A percentile compares a stretch with the other conserved stretches of the same genome.
Evolutionary conservation across 2,329 filamentous ascomycete species (phyloP).

Genomic region (Arthrobotrys conoides): DNA sequence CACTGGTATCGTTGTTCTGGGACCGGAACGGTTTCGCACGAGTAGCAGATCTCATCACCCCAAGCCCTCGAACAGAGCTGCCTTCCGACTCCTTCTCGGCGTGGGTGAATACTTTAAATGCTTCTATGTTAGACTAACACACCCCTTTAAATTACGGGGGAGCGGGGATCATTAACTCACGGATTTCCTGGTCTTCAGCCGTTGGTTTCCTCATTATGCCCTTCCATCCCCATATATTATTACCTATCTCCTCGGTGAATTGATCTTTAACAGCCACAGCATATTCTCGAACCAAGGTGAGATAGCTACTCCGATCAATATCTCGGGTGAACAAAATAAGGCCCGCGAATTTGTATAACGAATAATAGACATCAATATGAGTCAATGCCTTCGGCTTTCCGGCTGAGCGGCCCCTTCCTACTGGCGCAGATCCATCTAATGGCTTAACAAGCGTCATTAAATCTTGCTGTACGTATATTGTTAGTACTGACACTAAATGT

Average conservation of each 20-base stretch:
- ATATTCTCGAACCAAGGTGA: conserved; percentile 48
- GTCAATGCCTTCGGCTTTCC: conserved; percentile 36
- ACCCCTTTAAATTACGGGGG: neutral
- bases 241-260: conserved; percentile 86
- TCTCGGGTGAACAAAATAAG: conserved; percentile 90
- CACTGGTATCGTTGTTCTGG: conserved; percentile 74
- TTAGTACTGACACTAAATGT: neutral
- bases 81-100: conserved; percentile 90
- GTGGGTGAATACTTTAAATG: conserved; percentile 78
- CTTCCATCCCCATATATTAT: conserved; percentile 84
- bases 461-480: conserved; percentile 39
- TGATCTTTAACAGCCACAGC: conserved; percentile 74
- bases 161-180: conserved; percentile 30
- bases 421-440: conserved; percentile 72
- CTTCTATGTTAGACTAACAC: neutral
- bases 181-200: conserved; percentile 82
- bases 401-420: conserved; percentile 77
- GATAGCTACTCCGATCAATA: conserved; percentile 80
- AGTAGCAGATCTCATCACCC: conserved; percentile 93
- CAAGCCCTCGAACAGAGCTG: conserved; percentile 85
- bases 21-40: conserved; percentile 80
- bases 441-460: conserved; percentile 64
- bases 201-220: conserved; percentile 80
- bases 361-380: conserved; percentile 51
- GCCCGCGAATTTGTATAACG: conserved; percentile 87